phyloP scores from a whole-genome alignment of 2,329 filamentous ascomycete species.

The Fusarium poae region DNA sequence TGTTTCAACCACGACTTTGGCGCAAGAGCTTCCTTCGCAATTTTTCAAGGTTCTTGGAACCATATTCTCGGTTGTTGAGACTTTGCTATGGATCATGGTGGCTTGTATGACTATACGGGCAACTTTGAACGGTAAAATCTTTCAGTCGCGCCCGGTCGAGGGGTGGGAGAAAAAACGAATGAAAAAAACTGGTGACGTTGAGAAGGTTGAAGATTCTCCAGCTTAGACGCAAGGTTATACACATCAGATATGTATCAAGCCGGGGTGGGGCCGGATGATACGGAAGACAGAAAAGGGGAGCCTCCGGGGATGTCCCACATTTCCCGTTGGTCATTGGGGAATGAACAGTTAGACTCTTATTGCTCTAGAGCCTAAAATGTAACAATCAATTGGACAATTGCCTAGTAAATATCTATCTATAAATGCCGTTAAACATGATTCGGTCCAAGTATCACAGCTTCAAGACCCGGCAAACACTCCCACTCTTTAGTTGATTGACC shows the following conservation, averaged over 20 bases:
- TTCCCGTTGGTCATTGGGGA: background rate
- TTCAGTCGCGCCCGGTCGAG: constrained; percentile 11
- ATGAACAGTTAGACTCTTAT: background rate
- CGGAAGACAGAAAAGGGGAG: constrained; percentile 2
- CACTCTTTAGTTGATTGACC: constrained; percentile 20
- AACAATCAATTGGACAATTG: background rate
- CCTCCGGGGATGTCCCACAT: constrained; percentile 2
- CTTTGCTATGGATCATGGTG: constrained; percentile 40
- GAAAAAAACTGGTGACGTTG: background rate
- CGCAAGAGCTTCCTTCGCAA: constrained; percentile 48
- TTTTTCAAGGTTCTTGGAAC: constrained; percentile 52
- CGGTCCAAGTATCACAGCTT: background rate
- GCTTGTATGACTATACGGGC: constrained; percentile 22
- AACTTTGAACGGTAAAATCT: constrained; percentile 22
- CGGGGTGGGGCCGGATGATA: constrained; percentile 28
- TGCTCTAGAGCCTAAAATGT: background rate
- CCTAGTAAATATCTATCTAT: background rate
- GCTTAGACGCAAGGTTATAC: background rate
- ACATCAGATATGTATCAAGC: constrained; percentile 18
- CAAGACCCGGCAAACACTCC: background rate
- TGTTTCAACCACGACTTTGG: constrained; percentile 50
- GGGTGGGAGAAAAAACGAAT: constrained; percentile 18
- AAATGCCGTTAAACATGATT: background rate
- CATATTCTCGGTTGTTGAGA: constrained; percentile 34
- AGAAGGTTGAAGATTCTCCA: background rate